phyloP scores from a whole-genome alignment of 2,329 filamentous ascomycete species.

The Pestalotiopsis sp. region DNA sequence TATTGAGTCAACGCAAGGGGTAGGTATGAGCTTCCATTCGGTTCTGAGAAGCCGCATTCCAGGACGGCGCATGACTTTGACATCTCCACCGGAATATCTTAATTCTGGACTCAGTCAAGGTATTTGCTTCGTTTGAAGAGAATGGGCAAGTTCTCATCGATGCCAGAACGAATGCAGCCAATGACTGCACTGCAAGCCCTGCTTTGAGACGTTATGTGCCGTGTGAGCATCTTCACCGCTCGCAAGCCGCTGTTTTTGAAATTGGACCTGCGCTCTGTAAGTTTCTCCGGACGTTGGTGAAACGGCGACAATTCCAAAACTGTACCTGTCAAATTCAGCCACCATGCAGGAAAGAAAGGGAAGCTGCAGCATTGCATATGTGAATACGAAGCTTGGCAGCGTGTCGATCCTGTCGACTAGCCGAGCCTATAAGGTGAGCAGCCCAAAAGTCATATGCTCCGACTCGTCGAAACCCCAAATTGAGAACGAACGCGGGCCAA shows the following conservation, averaged over 20 bases:
- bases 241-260: background rate
- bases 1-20: no score
- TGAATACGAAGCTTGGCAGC: slow-evolving; percentile 11
- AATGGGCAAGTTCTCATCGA: background rate
- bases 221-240: background rate
- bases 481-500: background rate
- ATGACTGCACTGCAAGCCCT: background rate
- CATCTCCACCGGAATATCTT: background rate
- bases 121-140: background rate
- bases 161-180: background rate
- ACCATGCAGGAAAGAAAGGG: background rate
- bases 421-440: background rate
- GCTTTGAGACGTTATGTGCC: background rate
- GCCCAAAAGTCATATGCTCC: background rate
- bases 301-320: background rate
- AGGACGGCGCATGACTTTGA: background rate
- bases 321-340: background rate
- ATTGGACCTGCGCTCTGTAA: background rate
- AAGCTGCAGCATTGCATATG: slow-evolving; percentile 9
- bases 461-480: background rate
- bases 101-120: background rate
- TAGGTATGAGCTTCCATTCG: background rate
- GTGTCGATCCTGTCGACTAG: slow-evolving; percentile 3
- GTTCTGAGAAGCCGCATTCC: background rate
- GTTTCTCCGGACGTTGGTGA: background rate